phyloP scores from a whole-genome alignment of 441 rosid species.

The Bruguiera hainesii region DNA sequence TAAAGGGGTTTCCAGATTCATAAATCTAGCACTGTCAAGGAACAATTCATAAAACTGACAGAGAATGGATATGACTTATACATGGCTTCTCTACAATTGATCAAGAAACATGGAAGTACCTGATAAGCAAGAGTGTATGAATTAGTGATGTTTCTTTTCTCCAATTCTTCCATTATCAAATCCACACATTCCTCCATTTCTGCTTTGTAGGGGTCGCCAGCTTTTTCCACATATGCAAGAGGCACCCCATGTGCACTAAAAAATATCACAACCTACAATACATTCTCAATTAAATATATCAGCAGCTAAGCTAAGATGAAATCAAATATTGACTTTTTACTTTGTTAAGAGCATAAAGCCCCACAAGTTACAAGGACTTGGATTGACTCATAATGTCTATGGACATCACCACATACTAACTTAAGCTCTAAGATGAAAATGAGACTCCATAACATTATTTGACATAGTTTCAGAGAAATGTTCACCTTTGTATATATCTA shows the following conservation, averaged over 20 bases:
- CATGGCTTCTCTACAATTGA: background rate
- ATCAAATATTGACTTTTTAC: background rate
- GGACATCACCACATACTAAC: too few relatives aligned
- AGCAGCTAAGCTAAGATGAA: background rate
- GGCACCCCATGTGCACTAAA: conserved; percentile 99
- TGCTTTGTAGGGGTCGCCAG: conserved; percentile 99
- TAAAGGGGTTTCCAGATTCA: too few relatives aligned
- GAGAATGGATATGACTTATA: too few relatives aligned
- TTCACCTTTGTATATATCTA: too few relatives aligned
- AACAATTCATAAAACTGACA: too few relatives aligned
- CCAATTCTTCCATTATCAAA: conserved; percentile 93
- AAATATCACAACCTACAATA: conserved; percentile 81
- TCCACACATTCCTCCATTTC: conserved; percentile 99
- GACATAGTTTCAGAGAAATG: too few relatives aligned
- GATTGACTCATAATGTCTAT: too few relatives aligned
- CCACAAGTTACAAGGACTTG: too few relatives aligned
- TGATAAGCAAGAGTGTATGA: conserved; percentile 95
- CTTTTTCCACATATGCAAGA: conserved; percentile 96
- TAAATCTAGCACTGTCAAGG: too few relatives aligned
- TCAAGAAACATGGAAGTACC: conserved; percentile 36
- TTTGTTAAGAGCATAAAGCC: too few relatives aligned
- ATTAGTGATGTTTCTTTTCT: conserved; percentile 67
- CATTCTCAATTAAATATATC: conserved; percentile 16
- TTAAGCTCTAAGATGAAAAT: too few relatives aligned
- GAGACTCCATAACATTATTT: too few relatives aligned